Evolutionary conservation across 1,284 basidiomycete species (phyloP).

Genomic region (Ustilago lituana): DNA sequence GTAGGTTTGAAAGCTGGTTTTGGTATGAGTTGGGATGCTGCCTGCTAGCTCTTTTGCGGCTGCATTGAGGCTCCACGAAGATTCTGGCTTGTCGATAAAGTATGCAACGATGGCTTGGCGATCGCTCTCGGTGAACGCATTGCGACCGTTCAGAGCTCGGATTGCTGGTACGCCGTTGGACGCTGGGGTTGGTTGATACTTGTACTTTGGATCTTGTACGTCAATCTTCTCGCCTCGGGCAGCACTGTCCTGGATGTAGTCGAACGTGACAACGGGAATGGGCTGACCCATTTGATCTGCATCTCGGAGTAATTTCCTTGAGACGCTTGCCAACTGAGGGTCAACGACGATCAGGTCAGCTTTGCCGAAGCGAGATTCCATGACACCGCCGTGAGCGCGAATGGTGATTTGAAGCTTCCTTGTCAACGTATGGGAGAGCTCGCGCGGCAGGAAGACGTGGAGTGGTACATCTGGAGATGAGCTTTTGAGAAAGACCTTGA

Average conservation of each 20-base stretch:
- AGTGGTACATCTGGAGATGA: constrained; percentile 16
- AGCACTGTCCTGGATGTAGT: constrained; percentile 28
- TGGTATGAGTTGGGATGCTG: constrained; percentile 34
- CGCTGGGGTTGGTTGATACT: constrained; percentile 5
- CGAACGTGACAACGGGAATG: constrained; percentile 34
- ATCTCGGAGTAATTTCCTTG: constrained; percentile 10
- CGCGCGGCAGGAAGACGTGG: constrained; percentile 18
- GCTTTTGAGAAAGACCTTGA: constrained; percentile 31
- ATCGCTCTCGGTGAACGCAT: constrained; percentile 33
- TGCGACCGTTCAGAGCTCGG: constrained; percentile 26
- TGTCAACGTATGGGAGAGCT: constrained; percentile 4
- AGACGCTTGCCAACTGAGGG: not conserved
- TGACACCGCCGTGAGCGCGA: constrained; percentile 30
- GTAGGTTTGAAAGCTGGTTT: constrained; percentile 48
- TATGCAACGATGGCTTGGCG: constrained; percentile 36
- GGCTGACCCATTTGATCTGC: constrained; percentile 34
- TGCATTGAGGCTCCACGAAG: constrained; percentile 46
- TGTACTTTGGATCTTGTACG: constrained; percentile 29
- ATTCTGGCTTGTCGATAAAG: constrained; percentile 25
- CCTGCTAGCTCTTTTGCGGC: constrained; percentile 39
- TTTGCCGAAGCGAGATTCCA: constrained; percentile 27
- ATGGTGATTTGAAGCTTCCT: constrained; percentile 22
- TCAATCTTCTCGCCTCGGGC: constrained; percentile 16
- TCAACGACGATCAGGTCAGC: constrained; percentile 39
- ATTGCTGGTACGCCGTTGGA: constrained; percentile 2